Evolutionary conservation across 177 flowering plant genomes (phyloP).

Genomic region (Vitis hybrid): DNA sequence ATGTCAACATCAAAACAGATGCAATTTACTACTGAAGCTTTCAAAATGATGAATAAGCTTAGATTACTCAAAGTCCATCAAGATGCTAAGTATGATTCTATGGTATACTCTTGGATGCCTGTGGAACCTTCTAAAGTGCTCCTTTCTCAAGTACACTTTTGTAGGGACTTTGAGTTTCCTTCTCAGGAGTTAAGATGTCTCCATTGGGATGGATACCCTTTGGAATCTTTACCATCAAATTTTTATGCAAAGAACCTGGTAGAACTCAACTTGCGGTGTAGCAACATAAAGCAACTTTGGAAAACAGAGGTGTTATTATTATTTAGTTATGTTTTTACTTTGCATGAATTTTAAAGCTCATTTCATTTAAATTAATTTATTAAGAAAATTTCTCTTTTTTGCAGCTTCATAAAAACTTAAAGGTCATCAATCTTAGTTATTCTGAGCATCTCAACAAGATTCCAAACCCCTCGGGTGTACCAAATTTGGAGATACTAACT

Average conservation of each 20-base stretch:
- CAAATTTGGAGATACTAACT: not conserved
- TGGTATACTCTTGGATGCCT: too few species aligned
- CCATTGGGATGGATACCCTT: slow-evolving; percentile 8
- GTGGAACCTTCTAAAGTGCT: too few species aligned
- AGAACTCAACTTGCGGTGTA: not conserved
- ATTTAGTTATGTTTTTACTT: not conserved
- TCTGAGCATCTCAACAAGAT: not conserved
- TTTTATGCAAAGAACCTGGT: not conserved
- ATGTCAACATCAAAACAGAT: not conserved
- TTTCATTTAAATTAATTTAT: too few species aligned
- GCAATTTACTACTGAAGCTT: not conserved
- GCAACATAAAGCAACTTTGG: too few species aligned
- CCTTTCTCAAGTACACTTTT: not conserved
- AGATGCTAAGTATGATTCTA: too few species aligned
- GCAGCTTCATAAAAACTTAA: not conserved
- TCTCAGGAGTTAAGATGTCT: slow-evolving; percentile 5
- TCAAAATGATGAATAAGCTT: slow-evolving; percentile 9
- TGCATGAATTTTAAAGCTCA: not conserved
- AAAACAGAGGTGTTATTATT: not conserved
- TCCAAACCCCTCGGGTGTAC: not conserved
- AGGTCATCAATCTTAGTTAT: not conserved
- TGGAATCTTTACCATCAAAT: slow-evolving; percentile 3
- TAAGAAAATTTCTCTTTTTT: not conserved
- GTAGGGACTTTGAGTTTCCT: not conserved
- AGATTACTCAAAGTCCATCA: slow-evolving; percentile 4